Conservation (phyloP, 148 eudicot genomes). For the Fallopia convolvulus region DNA sequence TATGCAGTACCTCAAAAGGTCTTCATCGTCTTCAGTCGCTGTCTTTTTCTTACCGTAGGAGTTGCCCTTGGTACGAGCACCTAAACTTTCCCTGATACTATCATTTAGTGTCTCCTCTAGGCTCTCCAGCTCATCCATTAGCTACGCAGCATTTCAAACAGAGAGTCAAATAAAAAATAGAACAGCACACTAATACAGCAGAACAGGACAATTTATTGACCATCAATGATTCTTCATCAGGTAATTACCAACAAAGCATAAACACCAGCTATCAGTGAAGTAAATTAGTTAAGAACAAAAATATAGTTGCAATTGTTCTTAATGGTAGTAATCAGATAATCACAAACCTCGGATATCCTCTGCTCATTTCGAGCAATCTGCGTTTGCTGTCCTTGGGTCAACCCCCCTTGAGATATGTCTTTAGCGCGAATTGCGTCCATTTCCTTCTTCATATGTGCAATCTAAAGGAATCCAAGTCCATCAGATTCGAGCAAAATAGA, state of each 20-base stretch:
- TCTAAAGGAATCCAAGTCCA: constrained; percentile 27
- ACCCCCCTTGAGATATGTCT: constrained; percentile 98
- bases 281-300: background rate
- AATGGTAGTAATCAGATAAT: constrained; percentile 1
- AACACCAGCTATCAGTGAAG: background rate
- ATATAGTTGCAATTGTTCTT: no score
- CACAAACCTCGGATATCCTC: constrained; percentile 75
- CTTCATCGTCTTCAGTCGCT: constrained; percentile 63
- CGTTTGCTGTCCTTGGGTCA: constrained; percentile 99
- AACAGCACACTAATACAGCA: background rate
- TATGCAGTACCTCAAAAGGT: constrained; percentile 49
- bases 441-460: constrained; percentile 98
- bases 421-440: constrained; percentile 93
- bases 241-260: constrained; percentile 3
- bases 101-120: constrained; percentile 97
- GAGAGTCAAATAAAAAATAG: background rate
- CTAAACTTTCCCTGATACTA: constrained; percentile 85
- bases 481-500: background rate
- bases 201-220: background rate
- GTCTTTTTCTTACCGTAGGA: constrained; percentile 47
- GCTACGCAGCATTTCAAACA: constrained; percentile 21
- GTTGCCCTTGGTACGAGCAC: constrained; percentile 61
- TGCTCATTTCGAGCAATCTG: constrained; percentile 99
- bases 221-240: background rate
- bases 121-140: constrained; percentile 96